Percentiles rank a stretch among this genome's conserved stretches.
These are phyloP conservation scores for Fraxinus xanthoxyloides DNA, from an alignment of 305 asterid genomes.

Conservation along the genomic window DNA sequence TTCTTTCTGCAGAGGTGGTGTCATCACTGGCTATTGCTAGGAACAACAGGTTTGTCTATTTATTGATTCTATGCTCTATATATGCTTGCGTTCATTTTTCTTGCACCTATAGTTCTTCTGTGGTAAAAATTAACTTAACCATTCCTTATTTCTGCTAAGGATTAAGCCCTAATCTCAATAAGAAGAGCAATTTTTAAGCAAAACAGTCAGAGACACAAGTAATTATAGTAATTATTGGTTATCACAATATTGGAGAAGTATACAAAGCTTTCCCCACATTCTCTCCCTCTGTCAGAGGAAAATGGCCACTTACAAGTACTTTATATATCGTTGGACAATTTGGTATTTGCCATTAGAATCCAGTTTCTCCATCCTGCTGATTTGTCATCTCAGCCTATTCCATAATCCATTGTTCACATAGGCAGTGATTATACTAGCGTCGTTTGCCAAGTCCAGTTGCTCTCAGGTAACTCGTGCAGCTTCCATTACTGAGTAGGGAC, in stretches of 20 bases:
- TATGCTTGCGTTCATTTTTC: neutral
- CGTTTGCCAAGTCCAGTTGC: neutral
- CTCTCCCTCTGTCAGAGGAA: neutral
- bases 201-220: neutral
- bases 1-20: slow-evolving; percentile 30
- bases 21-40: slow-evolving; percentile 20
- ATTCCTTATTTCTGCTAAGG: neutral
- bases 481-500: neutral
- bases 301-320: neutral
- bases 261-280: neutral
- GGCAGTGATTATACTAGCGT: neutral
- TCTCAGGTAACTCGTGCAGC: neutral
- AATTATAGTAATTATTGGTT: neutral
- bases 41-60: slow-evolving; percentile 17
- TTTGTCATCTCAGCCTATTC: neutral
- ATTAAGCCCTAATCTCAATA: neutral
- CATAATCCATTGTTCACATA: neutral
- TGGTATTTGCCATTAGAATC: neutral
- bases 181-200: neutral
- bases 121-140: neutral
- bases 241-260: neutral
- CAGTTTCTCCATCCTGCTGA: neutral
- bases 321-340: neutral
- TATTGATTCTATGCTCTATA: neutral
- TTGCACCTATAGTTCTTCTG: neutral